Evolutionary conservation across 768 basidiomycete genomes (phyloP), one percentile per base, ranked within the genome.

Genomic region (Pseudohyphozyma bogoriensis): DNA sequence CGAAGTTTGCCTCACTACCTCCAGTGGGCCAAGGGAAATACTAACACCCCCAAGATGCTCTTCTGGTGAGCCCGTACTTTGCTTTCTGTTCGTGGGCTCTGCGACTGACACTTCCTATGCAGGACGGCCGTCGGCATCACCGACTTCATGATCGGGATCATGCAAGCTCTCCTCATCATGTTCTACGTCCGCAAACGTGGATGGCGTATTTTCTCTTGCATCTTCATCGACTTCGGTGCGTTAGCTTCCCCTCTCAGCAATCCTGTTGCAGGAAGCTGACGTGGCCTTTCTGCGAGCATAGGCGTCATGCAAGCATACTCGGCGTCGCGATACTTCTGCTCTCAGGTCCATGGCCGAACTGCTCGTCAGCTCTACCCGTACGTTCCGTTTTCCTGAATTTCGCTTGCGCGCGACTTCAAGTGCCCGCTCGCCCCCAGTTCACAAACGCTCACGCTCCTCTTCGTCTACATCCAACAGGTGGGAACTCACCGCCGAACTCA

Each of bases 1-100:
- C 56, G 46, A 4, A 45, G 39, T 29, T 28, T 57, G 18, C 56
- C 56, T 4, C 56, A 49, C 46, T 57, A 57, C 46, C n/a, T 57
- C 15, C 32, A 36, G 20, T 57, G 47, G 46, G 46, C 56, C 1
- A 36, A 37, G 35, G 56, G 56, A 13, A 57, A 57, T 37, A 47
- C 32, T 28, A 57, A 57, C 45, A 39, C 45, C 10, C 45, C 45
- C 35, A 57, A 49, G 47, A 49, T 49, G 47, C 36, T 53, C 52
- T 37, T 40, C 52, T 53, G 35, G 35, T 37, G 36, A 12, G 35
- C 16, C 28, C 4, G 16, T 10, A 2, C 24, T 3, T 36, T 37
- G 20, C 28, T 16, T 9, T 12, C 52, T 5, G 10, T 13, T 29
- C 37, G n/a, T n/a, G n/a, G n/a, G n/a, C 26, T 10, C 11, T 4